Evolutionary conservation across 805 yeast species (phyloP).

Genomic region (Cyberlindnera saturnus): DNA sequence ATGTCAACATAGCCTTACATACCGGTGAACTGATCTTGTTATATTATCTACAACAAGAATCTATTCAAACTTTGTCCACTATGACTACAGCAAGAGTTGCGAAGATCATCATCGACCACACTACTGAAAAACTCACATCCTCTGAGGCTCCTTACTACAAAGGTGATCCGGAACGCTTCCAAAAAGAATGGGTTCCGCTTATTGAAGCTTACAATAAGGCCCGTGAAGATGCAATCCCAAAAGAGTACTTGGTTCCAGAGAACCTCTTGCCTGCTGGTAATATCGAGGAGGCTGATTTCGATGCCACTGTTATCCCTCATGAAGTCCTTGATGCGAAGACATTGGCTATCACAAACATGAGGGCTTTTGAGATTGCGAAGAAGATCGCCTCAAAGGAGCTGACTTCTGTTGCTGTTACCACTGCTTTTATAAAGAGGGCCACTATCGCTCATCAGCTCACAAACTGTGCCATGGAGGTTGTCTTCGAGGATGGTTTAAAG

Average conservation of each 20-base stretch:
- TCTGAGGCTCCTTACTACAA: slow-evolving; percentile 4
- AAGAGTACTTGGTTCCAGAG: slow-evolving; percentile 6
- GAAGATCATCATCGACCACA: slow-evolving; percentile 7
- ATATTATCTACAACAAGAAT: too few relatives aligned
- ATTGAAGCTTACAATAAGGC: slow-evolving; percentile 13
- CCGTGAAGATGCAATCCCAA: slow-evolving; percentile 3
- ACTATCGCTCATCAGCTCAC: slow-evolving; percentile 57
- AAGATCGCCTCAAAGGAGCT: slow-evolving; percentile 24
- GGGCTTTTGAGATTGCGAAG: slow-evolving; percentile 3
- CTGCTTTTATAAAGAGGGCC: slow-evolving; percentile 54
- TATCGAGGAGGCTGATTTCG: slow-evolving; percentile 10
- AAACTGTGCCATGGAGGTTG: slow-evolving; percentile 50
- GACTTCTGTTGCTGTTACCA: slow-evolving; percentile 34
- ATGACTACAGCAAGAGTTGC: slow-evolving; percentile 6
- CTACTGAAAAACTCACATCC: slow-evolving; percentile 5
- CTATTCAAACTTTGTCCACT: not conserved
- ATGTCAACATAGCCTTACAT: too few relatives aligned
- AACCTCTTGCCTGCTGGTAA: slow-evolving; percentile 10
- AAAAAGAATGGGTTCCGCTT: slow-evolving; percentile 15
- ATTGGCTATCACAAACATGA: slow-evolving; percentile 2
- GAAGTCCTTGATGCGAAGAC: slow-evolving; percentile 11
- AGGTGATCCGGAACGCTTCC: slow-evolving; percentile 6
- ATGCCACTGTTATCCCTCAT: slow-evolving; percentile 13
- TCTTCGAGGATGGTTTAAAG: slow-evolving; percentile 53
- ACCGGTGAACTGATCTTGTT: too few relatives aligned